These are phyloP conservation scores for Cymbopogon flexuosus DNA, from an alignment of 202 grass and related monocot genomes.

Conservation along the genomic window DNA sequence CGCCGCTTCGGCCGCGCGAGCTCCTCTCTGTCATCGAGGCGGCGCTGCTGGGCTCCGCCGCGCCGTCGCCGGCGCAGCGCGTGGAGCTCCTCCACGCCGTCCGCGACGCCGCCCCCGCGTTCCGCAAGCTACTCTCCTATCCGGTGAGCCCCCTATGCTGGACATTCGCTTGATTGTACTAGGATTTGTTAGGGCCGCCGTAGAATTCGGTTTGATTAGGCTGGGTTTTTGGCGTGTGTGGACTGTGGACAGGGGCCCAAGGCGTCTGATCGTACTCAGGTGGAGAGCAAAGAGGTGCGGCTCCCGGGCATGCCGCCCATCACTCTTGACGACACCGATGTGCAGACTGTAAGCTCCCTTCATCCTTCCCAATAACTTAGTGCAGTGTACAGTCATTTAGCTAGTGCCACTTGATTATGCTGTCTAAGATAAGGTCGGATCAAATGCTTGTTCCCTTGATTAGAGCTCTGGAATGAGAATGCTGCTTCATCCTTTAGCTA, in stretches of 20 bases:
- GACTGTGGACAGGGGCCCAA: conserved; percentile 57
- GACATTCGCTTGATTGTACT: not conserved
- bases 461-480: not conserved
- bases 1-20: conserved; percentile 52
- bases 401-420: not conserved
- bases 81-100: conserved; percentile 84
- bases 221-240: conserved; percentile 9
- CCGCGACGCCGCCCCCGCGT: conserved; percentile 54
- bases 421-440: not conserved
- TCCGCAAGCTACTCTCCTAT: conserved; percentile 69
- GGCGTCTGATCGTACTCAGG: conserved; percentile 72
- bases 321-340: conserved; percentile 76
- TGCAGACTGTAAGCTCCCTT: conserved; percentile 64
- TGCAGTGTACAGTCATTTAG: not conserved
- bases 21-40: conserved; percentile 67
- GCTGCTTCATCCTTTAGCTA: not conserved
- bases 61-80: conserved; percentile 68
- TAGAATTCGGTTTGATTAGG: conserved; percentile 14
- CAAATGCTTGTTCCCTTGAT: not conserved
- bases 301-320: conserved; percentile 62
- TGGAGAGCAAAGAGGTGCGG: conserved; percentile 73
- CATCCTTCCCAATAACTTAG: not conserved
- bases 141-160: conserved; percentile 32
- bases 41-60: conserved; percentile 59
- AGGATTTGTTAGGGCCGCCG: not conserved